Base-by-base conservation (phyloP, 192 early-diverging fungal species). In the Gaertneriomyces semiglobifer region DNA sequence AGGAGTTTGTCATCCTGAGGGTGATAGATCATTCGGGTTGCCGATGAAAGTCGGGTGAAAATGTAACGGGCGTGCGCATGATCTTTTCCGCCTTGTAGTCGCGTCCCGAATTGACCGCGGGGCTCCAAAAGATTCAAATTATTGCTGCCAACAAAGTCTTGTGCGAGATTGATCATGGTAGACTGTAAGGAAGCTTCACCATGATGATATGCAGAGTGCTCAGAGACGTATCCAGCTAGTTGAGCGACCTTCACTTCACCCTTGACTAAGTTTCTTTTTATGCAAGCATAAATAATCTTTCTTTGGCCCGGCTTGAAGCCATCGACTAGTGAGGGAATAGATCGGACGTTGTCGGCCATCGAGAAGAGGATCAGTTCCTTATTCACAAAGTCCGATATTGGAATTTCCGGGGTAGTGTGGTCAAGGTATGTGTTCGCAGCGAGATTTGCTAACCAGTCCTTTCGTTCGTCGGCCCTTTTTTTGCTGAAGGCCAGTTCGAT, bases 11-110 rank as follows among this genome's bases (percentile, higher is more conserved):
- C 89, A 72, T 94, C 92, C 56, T 86, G 74, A 44, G 82, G 75
- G 68, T 88, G 82, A 76, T 83, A 95, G 18, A 94, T 63, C 5
- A 78, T 68, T 47, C 91, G 82, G 0, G 92, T 74, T 7, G 94
- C 83, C 47, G 76, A 65, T 4, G 77, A 57, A 19, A 92, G 66
- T 20, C 70, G 76, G 0, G 92, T 92, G 63, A 88, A 89, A 59
- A 95, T 89, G 77, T 95, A 95, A 93, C 93, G 93, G 73, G 93
- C 84, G 72, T 87, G 88, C n/a, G 92, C 93, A 53, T 89, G 86
- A 63, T 92, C 90, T 74, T 94, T 92, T 44, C 92, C 92, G 58
- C 93, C 90, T 74, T 61, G 57, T 68, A 85, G 62, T n/a, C 92
- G 84, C 38, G 89, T 92, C 60, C 93, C 93, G 63, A 95, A 95